phyloP scores from a whole-genome alignment of 2,329 filamentous ascomycete genomes.

The Colletotrichum eleusines region DNA sequence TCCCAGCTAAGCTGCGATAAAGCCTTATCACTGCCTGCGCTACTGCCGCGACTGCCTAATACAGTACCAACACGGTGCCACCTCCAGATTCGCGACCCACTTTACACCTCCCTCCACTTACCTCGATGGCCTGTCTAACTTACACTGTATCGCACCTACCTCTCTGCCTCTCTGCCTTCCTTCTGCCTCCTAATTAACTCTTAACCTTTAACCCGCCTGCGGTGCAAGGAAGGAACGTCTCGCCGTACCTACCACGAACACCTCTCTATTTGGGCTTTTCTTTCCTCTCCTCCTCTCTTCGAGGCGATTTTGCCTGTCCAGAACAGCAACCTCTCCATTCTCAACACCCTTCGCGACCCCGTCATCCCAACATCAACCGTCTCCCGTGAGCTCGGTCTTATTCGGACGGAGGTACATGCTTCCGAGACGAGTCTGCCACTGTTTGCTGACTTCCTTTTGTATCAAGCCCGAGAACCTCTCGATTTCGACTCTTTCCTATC shows the following conservation, averaged over 20 bases:
- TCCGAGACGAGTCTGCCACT: slow-evolving; percentile 11
- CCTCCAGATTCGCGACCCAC: slow-evolving; percentile 32
- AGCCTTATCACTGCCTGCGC: slow-evolving; percentile 49
- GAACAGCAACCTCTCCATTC: background rate
- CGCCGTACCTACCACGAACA: background rate
- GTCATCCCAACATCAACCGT: slow-evolving; percentile 18
- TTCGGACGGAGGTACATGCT: slow-evolving; percentile 29
- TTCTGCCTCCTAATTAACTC: slow-evolving; percentile 8
- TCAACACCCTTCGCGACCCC: slow-evolving; percentile 5
- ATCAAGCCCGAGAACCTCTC: slow-evolving; percentile 7
- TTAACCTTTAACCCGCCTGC: slow-evolving; percentile 17
- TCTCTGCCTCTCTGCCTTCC: slow-evolving; percentile 18
- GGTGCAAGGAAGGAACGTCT: background rate
- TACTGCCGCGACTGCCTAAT: slow-evolving; percentile 43
- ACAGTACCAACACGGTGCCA: slow-evolving; percentile 44
- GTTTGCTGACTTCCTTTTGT: slow-evolving; percentile 5
- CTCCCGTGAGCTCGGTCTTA: slow-evolving; percentile 23
- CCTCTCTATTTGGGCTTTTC: background rate
- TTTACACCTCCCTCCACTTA: slow-evolving; percentile 3
- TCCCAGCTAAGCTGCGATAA: slow-evolving; percentile 31
- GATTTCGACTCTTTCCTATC: background rate
- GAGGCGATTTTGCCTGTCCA: background rate
- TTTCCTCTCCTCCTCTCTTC: background rate
- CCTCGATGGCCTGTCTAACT: slow-evolving; percentile 26
- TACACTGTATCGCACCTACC: slow-evolving; percentile 37